These are phyloP conservation scores for Lichtheimia corymbifera DNA, from an alignment of 371 early-diverging fungal species.

Conservation along the genomic window DNA sequence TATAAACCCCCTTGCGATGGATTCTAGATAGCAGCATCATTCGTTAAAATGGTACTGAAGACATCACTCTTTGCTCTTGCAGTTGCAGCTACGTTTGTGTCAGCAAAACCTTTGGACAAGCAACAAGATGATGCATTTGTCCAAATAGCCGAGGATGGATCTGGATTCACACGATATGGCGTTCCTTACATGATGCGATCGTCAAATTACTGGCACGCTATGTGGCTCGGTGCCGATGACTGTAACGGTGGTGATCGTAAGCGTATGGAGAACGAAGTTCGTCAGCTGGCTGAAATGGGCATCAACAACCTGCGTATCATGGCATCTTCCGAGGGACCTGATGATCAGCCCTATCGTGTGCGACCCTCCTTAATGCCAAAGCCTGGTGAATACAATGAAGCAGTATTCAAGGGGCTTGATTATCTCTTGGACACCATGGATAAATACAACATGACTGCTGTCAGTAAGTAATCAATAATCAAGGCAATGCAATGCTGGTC, in stretches of 20 bases:
- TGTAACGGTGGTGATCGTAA: conserved; percentile 47
- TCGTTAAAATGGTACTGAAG: too few relatives aligned
- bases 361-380: conserved; percentile 57
- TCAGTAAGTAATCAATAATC: conserved; percentile 26
- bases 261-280: conserved; percentile 53
- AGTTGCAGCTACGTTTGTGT: neutral
- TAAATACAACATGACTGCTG: conserved; percentile 55
- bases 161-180: conserved; percentile 27
- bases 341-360: conserved; percentile 60
- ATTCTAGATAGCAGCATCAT: too few relatives aligned
- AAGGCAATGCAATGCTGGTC: too few relatives aligned
- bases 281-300: conserved; percentile 38
- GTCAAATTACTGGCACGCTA: conserved; percentile 76
- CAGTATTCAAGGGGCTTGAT: conserved; percentile 53
- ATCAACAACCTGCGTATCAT: conserved; percentile 69
- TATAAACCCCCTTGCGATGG: too few relatives aligned
- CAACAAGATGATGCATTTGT: conserved; percentile 20
- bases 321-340: conserved; percentile 67
- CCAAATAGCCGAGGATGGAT: conserved; percentile 18
- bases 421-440: conserved; percentile 49
- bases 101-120: neutral
- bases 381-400: conserved; percentile 56
- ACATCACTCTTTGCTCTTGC: neutral
- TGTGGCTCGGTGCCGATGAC: conserved; percentile 56
- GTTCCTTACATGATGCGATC: conserved; percentile 42